Conservation (phyloP, 1,284 basidiomycete species). For the Cystobasidium slooffiae region DNA sequence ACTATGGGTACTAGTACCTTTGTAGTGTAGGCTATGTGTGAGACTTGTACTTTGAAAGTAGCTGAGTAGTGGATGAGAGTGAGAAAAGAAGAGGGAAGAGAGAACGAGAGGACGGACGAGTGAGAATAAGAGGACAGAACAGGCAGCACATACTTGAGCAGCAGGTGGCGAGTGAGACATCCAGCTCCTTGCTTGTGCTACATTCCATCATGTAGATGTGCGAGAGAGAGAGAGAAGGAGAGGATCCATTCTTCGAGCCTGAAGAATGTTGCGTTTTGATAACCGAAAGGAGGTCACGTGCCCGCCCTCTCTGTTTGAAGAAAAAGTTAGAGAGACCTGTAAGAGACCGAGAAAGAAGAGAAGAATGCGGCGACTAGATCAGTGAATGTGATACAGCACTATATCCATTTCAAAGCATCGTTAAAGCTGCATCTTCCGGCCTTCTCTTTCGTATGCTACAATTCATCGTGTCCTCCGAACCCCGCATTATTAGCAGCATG, state of each 20-base stretch:
- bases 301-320: background rate
- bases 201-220: background rate
- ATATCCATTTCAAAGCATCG: conserved; percentile 9
- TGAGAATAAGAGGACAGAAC: background rate
- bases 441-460: conserved; percentile 14
- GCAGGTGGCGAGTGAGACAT: conserved; percentile 13
- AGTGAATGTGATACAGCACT: background rate
- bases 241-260: background rate
- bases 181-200: conserved; percentile 1
- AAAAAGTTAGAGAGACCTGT: background rate
- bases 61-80: conserved; percentile 1
- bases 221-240: background rate
- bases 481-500: background rate
- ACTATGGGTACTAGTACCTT: background rate
- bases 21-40: background rate
- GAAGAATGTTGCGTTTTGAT: conserved; percentile 1
- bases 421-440: conserved; percentile 4
- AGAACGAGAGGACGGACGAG: too few species aligned
- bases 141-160: background rate
- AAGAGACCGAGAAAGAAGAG: conserved; percentile 4
- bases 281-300: background rate
- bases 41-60: conserved; percentile 1
- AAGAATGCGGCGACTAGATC: background rate
- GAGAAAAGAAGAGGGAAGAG: conserved; percentile 19
- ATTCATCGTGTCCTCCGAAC: conserved; percentile 13